Evolutionary conservation across 2,329 filamentous ascomycete genomes (phyloP).

Genomic region (Chlorencoelia australis): DNA sequence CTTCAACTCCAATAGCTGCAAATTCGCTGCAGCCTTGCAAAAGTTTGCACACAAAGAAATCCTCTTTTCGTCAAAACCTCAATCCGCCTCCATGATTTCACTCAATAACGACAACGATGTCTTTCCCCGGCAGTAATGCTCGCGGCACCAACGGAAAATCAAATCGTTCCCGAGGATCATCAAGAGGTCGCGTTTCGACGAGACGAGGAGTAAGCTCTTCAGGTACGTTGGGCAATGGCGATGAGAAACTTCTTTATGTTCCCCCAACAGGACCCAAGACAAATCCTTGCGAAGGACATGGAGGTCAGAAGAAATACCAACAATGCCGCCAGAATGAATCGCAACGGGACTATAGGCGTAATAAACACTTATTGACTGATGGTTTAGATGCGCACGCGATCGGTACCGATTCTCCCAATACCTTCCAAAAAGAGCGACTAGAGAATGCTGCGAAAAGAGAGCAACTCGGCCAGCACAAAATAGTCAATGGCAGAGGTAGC

Average conservation of each 20-base stretch:
- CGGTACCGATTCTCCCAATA: conserved; percentile 11
- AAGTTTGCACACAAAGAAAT: conserved; percentile 6
- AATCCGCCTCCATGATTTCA: conserved; percentile 24
- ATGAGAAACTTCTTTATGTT: no score
- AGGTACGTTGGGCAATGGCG: no score
- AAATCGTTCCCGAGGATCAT: conserved; percentile 23
- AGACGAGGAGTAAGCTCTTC: conserved; percentile 27
- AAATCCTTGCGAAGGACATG: no score
- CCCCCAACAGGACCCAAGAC: no score
- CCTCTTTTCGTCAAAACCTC: conserved; percentile 14
- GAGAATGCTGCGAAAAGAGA: conserved; percentile 27
- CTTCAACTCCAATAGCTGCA: not conserved
- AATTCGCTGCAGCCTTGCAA: not conserved
- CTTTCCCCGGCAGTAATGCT: conserved; percentile 19
- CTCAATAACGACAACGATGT: conserved; percentile 24
- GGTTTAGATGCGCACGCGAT: no score
- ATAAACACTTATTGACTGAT: no score
- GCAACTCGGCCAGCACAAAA: conserved; percentile 17
- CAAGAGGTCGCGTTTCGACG: conserved; percentile 24
- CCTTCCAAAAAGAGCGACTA: conserved; percentile 24
- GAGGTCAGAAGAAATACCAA: no score
- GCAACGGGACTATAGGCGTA: no score
- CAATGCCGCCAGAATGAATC: no score
- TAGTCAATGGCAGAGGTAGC: conserved; percentile 15
- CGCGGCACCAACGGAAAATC: conserved; percentile 20